Percentiles rank a stretch among this genome's conserved stretches.
Conservation (phyloP, 2,329 filamentous ascomycete genomes). For the Paraphoma chrysanthemicola region DNA sequence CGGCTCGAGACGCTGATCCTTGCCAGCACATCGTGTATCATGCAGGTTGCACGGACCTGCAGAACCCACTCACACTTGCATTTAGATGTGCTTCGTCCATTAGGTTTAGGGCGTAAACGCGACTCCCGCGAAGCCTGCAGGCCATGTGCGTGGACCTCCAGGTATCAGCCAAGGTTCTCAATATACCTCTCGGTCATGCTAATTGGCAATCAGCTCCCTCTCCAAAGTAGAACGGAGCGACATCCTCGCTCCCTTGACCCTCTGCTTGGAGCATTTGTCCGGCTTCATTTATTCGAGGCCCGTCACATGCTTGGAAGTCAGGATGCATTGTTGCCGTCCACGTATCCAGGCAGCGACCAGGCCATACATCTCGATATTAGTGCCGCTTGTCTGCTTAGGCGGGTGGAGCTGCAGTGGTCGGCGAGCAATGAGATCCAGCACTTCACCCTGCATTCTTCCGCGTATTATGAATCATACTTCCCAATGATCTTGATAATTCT, state of each 20-base stretch:
- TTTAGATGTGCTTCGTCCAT: neutral
- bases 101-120: neutral
- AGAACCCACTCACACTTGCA: neutral
- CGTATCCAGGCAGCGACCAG: neutral
- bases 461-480: neutral
- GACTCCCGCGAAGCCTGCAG: neutral
- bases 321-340: neutral
- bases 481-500: neutral
- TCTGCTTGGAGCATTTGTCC: neutral
- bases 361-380: neutral
- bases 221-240: neutral
- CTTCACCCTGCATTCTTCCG: too few species aligned
- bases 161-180: neutral
- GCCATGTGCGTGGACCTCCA: neutral
- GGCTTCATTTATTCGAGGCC: neutral
- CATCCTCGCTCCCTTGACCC: neutral
- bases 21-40: constrained; percentile 8
- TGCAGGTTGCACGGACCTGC: constrained; percentile 3
- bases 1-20: constrained; percentile 4
- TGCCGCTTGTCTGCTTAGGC: neutral
- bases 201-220: neutral
- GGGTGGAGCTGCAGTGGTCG: neutral
- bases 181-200: neutral
- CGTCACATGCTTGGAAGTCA: neutral
- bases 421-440: neutral